Base-by-base conservation (phyloP, 2,329 filamentous ascomycete species). In the Huntiella abstrusa region DNA sequence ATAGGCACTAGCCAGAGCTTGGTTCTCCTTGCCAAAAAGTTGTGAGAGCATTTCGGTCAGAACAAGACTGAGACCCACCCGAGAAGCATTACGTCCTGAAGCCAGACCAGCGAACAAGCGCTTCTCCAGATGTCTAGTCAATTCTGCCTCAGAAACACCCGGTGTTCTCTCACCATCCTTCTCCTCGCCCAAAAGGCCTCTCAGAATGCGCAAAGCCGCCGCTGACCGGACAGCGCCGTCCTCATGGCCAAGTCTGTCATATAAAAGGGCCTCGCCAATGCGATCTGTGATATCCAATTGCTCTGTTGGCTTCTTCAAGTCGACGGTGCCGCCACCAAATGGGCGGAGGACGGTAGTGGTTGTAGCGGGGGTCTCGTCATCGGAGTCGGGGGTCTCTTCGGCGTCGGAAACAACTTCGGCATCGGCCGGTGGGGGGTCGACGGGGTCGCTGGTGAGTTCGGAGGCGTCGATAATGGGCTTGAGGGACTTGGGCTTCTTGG, bases 21-120 rank as follows among this genome's bases (percentile, higher is more conserved):
- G 56, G 36, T 66, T 61, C 11, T 64, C 54, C 4, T 16, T 5
- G 1, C 73, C 73, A 55, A 81, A 82, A 4, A 87, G 62, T 55
- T 88, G 75, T 4, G 73, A 69, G 39, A 94, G 59, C 6, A 92
- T 65, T 60, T 95, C 87, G 0, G 86, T 81, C 53, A 96, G 65
- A 0, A 88, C 88, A 47, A 95, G 70, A 46, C 85, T 93, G 59
- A 93, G 95, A 3, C 91, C 91, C 43, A 91, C 65, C 19, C 91
- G 73, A 13, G 88, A 85, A 10, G 83, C 84, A 64, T 94, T 94
- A 48, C 85, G 78, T 46, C 85, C 80, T 59, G 86, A 95, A 51
- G 87, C 86, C 13, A 96, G 75, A 36, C 91, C 91, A 46, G 83
- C 77, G 59, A 95, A 84, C 34, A 98, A 67, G 19, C 81, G 71